Percentiles rank a stretch among this genome's conserved stretches.
These are phyloP conservation scores for Cercospora brassicicola DNA, from an alignment of 2,329 filamentous ascomycete species.

Conservation along the genomic window DNA sequence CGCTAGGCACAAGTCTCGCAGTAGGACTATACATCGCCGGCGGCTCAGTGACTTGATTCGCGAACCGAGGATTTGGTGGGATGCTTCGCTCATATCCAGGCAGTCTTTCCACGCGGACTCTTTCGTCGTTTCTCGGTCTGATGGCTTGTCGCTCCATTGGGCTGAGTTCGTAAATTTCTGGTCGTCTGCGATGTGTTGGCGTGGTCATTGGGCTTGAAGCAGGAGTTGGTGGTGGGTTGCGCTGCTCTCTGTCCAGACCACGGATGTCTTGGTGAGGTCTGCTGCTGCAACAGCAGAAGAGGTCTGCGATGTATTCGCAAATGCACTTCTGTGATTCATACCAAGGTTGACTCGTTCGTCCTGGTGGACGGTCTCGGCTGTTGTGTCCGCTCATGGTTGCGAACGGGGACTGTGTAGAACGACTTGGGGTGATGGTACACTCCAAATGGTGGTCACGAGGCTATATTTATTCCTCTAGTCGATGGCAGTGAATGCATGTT, in stretches of 20 bases:
- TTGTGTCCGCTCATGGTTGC: not conserved
- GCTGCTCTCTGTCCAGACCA: not conserved
- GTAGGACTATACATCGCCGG: not conserved
- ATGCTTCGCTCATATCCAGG: not conserved
- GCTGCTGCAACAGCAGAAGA: not conserved
- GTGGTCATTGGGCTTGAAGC: not conserved
- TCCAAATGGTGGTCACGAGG: not conserved
- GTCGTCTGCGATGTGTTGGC: not conserved
- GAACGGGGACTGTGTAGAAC: not conserved
- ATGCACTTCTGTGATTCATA: not conserved
- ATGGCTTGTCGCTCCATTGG: not conserved
- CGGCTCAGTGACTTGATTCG: not conserved
- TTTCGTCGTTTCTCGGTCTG: not conserved
- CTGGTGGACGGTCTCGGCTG: not conserved
- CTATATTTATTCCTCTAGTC: not conserved
- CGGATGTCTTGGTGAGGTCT: not conserved
- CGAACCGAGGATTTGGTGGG: not conserved
- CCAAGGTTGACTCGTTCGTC: not conserved
- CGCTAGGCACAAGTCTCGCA: not conserved
- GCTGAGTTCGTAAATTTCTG: not conserved
- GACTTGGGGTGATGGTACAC: not conserved
- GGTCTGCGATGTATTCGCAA: not conserved
- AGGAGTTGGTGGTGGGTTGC: not conserved
- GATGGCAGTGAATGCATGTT: not conserved
- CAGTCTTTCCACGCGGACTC: not conserved